phyloP scores from a whole-genome alignment of 805 yeast species.

The Candida vartiovaarae region DNA sequence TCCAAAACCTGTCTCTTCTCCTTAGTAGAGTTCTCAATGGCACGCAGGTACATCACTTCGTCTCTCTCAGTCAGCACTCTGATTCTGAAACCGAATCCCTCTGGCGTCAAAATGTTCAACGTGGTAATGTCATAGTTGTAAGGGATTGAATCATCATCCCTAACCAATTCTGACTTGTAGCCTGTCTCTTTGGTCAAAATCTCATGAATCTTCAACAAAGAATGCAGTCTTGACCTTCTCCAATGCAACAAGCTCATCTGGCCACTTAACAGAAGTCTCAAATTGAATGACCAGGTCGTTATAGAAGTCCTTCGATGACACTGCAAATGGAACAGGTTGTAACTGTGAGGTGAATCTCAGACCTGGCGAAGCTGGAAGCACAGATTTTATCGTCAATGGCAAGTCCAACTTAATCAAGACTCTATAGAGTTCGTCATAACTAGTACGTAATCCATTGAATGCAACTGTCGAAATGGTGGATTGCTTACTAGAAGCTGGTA shows the following conservation, averaged over 20 bases:
- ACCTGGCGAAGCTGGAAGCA: slow-evolving; percentile 68
- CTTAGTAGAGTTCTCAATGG: slow-evolving; percentile 57
- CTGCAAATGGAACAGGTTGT: slow-evolving; percentile 79
- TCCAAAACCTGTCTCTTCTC: slow-evolving; percentile 54
- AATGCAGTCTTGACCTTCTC: slow-evolving; percentile 92
- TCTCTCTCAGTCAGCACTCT: slow-evolving; percentile 81
- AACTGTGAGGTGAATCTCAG: slow-evolving; percentile 70
- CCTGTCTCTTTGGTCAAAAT: slow-evolving; percentile 37
- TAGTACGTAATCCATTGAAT: slow-evolving; percentile 36
- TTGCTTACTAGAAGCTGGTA: slow-evolving; percentile 50
- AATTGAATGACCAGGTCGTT: slow-evolving; percentile 79
- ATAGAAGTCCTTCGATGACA: slow-evolving; percentile 68
- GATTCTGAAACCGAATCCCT: slow-evolving; percentile 80
- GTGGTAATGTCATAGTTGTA: slow-evolving; percentile 51
- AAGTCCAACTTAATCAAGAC: slow-evolving; percentile 40
- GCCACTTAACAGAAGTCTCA: slow-evolving; percentile 92
- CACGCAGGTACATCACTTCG: slow-evolving; percentile 63
- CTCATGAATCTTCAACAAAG: slow-evolving; percentile 59
- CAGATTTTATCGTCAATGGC: slow-evolving; percentile 67
- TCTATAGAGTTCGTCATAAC: slow-evolving; percentile 56
- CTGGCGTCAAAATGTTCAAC: slow-evolving; percentile 70
- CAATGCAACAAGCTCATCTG: slow-evolving; percentile 77
- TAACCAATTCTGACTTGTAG: slow-evolving; percentile 53
- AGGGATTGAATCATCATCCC: slow-evolving; percentile 59
- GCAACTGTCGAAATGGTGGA: slow-evolving; percentile 37